Base-by-base conservation (phyloP, 2,329 filamentous ascomycete genomes). In the Magnaporthiopsis incrustans region DNA sequence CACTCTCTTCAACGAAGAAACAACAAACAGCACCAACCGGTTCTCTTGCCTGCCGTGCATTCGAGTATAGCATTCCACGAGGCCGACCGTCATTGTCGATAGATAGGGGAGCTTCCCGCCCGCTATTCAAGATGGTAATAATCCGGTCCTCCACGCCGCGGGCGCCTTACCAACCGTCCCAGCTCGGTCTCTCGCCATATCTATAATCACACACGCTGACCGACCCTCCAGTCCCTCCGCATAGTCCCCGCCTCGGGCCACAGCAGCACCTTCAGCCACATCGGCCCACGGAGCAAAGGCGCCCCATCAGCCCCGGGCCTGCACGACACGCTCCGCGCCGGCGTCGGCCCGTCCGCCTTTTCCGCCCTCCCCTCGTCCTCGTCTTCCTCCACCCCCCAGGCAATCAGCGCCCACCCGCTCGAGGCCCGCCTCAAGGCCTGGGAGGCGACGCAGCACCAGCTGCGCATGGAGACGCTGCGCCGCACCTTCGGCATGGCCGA, bases 241-340 rank as follows among this genome's bases (percentile, higher is more conserved):
- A 90, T 99, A 79, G 86, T 91, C 70, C 95, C 95, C 74, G 76
- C 86, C 66, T 77, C 87, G 71, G 74, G 81, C 69, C 85, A 94
- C 81, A 78, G 86, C 71, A 85, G 82, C 70, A 82, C 85, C 74
- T 88, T 85, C 78, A 82, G 81, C 72, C 89, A 90, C 79, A 79
- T 82, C 70, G 64, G 68, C 63, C 71, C 82, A 65, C 76, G 83
- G 73, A 84, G 82, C 68, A 83, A 84, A 70, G 86, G 85, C 64
- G 95, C 95, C 4, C 95, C 95, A 70, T 97, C 94, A 1, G 94
- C 92, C 22, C 93, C 93, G 0, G 94, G 94, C 70, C 83, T 98
- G 68, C 93, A 96, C 83, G 95, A 98, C 81, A 93, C 90, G 25
- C 89, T 99, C 70, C 93, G 95, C 73, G 82, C 88, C 67, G 92